A percentile compares a stretch with the other conserved stretches of the same genome.
These are phyloP conservation scores for Fimicolochytrium jonesii DNA, from an alignment of 192 early-diverging fungal genomes.

Conservation along the genomic window DNA sequence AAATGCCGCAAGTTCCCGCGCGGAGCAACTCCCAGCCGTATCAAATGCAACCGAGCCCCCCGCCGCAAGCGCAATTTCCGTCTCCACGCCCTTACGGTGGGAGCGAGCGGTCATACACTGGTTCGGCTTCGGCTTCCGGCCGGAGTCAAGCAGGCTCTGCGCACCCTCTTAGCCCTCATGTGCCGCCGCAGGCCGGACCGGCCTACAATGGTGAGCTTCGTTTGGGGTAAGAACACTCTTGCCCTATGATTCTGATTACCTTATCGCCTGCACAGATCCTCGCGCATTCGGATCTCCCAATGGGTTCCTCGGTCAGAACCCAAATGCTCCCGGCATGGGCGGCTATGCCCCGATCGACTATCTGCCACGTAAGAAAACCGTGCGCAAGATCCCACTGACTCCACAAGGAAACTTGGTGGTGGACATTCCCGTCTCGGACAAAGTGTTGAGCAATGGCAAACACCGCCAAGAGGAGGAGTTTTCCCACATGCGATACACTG, in stretches of 20 bases:
- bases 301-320: background rate
- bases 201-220: too few relatives aligned
- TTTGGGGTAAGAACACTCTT: background rate
- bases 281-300: background rate
- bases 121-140: too few relatives aligned
- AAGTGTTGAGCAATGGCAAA: conserved; percentile 35
- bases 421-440: conserved; percentile 38
- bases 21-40: background rate
- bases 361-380: conserved; percentile 28
- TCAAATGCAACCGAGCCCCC: background rate
- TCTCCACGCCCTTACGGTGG: too few relatives aligned
- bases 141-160: background rate
- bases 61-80: background rate
- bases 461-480: conserved; percentile 70
- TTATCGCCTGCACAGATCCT: background rate
- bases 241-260: background rate
- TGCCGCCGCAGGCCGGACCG: too few relatives aligned
- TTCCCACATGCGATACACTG: conserved; percentile 92
- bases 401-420: conserved; percentile 44
- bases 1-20: background rate
- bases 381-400: conserved; percentile 40
- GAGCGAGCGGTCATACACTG: too few relatives aligned
- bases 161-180: background rate
- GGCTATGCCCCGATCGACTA: background rate
- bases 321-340: background rate